These are phyloP conservation scores for Leonotis leonurus DNA, from an alignment of 257 asterid genomes.

Conservation along the genomic window DNA sequence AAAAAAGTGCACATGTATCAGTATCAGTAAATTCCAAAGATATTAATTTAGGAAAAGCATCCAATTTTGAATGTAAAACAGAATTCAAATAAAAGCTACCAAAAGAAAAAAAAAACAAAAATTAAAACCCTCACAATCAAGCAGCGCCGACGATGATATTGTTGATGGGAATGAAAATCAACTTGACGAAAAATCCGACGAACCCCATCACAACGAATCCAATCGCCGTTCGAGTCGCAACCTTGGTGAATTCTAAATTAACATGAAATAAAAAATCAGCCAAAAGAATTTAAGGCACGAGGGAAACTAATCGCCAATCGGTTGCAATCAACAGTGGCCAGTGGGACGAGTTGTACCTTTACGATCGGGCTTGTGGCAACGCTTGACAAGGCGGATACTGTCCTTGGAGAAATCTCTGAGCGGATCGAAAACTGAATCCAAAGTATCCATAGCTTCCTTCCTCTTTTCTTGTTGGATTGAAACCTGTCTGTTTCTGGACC, in stretches of 20 bases:
- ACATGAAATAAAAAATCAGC: neutral
- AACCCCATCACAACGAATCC: constrained; percentile 47
- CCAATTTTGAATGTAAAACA: neutral
- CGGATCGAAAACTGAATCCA: constrained; percentile 39
- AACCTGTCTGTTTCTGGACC: too few species aligned
- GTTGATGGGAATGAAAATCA: constrained; percentile 40
- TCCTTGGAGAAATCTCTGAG: constrained; percentile 37
- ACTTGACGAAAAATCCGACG: constrained; percentile 38
- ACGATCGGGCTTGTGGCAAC: constrained; percentile 46
- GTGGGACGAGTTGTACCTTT: constrained; percentile 19
- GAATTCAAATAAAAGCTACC: neutral
- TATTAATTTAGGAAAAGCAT: neutral
- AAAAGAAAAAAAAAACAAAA: neutral
- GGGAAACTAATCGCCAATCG: neutral
- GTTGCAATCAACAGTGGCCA: too few species aligned
- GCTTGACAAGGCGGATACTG: constrained; percentile 36
- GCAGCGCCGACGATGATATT: constrained; percentile 37
- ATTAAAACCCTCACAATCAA: too few species aligned
- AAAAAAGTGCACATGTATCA: neutral
- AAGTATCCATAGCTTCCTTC: constrained; percentile 43
- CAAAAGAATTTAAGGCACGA: neutral
- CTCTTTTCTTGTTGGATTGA: too few species aligned
- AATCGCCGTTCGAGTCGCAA: constrained; percentile 40
- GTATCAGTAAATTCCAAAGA: neutral
- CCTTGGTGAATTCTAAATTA: constrained; percentile 30